phyloP scores from a whole-genome alignment of 345 rosid genomes.

The Rhodamnia rubescens region DNA sequence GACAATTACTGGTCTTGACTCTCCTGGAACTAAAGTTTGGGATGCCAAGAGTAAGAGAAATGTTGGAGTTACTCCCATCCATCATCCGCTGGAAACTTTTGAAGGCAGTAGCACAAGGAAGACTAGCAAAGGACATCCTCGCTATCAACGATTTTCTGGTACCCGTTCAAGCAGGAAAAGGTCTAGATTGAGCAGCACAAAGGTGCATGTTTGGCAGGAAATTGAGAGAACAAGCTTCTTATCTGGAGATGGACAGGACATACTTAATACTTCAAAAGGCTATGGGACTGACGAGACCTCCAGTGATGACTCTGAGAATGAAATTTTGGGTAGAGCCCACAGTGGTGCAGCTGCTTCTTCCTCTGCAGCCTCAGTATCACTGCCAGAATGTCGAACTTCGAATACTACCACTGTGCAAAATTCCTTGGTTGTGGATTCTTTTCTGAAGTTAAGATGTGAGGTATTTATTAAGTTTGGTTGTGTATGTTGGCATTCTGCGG shows the following conservation, averaged over 20 bases:
- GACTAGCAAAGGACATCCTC: constrained; percentile 38
- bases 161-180: constrained; percentile 62
- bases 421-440: constrained; percentile 62
- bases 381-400: constrained; percentile 26
- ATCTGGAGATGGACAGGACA: constrained; percentile 76
- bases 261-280: constrained; percentile 30
- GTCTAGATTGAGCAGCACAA: constrained; percentile 35
- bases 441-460: constrained; percentile 90
- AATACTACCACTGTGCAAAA: constrained; percentile 30
- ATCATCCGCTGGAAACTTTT: constrained; percentile 92
- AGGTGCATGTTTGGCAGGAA: constrained; percentile 56
- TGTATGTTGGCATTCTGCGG: constrained; percentile 2
- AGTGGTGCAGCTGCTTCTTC: constrained; percentile 74
- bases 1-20: constrained; percentile 60
- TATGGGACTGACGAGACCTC: constrained; percentile 33
- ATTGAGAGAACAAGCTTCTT: constrained; percentile 71
- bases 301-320: constrained; percentile 67
- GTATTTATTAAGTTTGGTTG: constrained; percentile 24
- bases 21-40: constrained; percentile 97
- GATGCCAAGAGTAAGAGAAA: constrained; percentile 85
- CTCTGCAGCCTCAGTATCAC: constrained; percentile 33
- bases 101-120: constrained; percentile 30
- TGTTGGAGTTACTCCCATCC: constrained; percentile 55
- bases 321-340: constrained; percentile 39
- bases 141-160: constrained; percentile 29